Conservation (phyloP, 1,284 basidiomycete species). For the Moesziomyces parantarcticus region DNA sequence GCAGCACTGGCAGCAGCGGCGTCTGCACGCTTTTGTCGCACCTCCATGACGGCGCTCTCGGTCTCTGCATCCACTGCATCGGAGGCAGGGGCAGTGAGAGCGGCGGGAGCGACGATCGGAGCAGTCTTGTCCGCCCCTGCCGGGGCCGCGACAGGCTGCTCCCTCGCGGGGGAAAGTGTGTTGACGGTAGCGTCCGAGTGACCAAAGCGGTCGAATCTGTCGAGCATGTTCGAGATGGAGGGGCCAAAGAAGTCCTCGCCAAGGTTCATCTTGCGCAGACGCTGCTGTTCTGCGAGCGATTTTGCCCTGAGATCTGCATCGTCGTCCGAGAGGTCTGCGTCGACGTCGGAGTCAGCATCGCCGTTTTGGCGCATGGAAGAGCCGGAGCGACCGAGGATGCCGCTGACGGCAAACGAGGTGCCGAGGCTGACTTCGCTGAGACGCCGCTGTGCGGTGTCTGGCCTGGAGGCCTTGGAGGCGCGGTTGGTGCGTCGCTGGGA, state of each 20-base stretch:
- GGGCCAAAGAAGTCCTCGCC: constrained; percentile 65
- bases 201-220: constrained; percentile 50
- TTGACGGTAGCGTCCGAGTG: constrained; percentile 42
- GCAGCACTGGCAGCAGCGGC: constrained; percentile 8
- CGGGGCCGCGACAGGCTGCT: background rate
- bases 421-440: constrained; percentile 59
- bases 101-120: background rate
- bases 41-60: constrained; percentile 50
- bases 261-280: constrained; percentile 60
- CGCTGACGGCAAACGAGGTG: constrained; percentile 54
- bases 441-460: constrained; percentile 41
- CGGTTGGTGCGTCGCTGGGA: constrained; percentile 30
- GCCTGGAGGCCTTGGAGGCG: constrained; percentile 30
- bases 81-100: background rate
- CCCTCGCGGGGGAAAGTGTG: constrained; percentile 19
- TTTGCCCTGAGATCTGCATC: constrained; percentile 52
- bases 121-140: background rate
- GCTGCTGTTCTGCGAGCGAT: constrained; percentile 58
- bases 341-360: constrained; percentile 51
- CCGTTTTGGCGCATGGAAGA: constrained; percentile 16
- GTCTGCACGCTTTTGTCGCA: constrained; percentile 50
- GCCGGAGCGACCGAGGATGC: constrained; percentile 35
- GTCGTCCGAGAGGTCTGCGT: constrained; percentile 41
- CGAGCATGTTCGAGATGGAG: constrained; percentile 47
- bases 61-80: constrained; percentile 19